phyloP scores from a whole-genome alignment of 768 basidiomycete species.

The Leccinum disarticulatum region DNA sequence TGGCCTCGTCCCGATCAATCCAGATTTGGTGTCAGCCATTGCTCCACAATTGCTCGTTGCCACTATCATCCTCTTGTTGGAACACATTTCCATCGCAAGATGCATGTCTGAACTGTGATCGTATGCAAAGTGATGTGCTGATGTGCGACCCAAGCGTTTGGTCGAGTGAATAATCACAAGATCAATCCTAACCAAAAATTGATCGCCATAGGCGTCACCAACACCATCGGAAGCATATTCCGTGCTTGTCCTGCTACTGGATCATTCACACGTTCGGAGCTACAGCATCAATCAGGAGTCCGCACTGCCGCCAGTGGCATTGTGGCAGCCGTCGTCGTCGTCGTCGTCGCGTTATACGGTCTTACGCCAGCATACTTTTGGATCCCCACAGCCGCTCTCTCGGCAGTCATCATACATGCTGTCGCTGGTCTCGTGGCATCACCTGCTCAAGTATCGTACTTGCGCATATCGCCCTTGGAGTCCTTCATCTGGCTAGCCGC shows the following conservation, averaged over 20 bases:
- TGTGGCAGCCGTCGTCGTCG: slow-evolving; percentile 72
- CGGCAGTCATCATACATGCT: slow-evolving; percentile 93
- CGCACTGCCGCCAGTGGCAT: slow-evolving; percentile 91
- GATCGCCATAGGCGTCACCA: slow-evolving; percentile 96
- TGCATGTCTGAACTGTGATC: slow-evolving; percentile 45
- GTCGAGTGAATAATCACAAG: slow-evolving; percentile 92
- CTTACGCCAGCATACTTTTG: slow-evolving; percentile 91
- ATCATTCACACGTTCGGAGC: slow-evolving; percentile 94
- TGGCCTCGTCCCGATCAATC: slow-evolving; percentile 44
- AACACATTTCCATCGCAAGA: slow-evolving; percentile 97
- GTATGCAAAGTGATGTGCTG: slow-evolving; percentile 2
- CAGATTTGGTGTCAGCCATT: slow-evolving; percentile 60
- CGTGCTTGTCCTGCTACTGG: slow-evolving; percentile 95
- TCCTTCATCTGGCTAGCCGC: slow-evolving; percentile 86
- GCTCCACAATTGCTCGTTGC: slow-evolving; percentile 77
- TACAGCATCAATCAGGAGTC: slow-evolving; percentile 97
- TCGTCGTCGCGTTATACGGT: slow-evolving; percentile 92
- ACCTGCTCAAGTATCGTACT: slow-evolving; percentile 82
- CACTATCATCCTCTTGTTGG: slow-evolving; percentile 86
- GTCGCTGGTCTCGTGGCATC: slow-evolving; percentile 86
- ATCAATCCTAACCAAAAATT: slow-evolving; percentile 93
- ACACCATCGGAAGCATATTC: slow-evolving; percentile 87
- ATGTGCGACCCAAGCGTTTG: slow-evolving; percentile 66
- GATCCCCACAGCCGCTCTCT: slow-evolving; percentile 80
- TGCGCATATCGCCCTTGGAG: slow-evolving; percentile 92